These are phyloP conservation scores for Pyrus pyrifolia DNA, from an alignment of 306 rosid species.

Conservation along the genomic window DNA sequence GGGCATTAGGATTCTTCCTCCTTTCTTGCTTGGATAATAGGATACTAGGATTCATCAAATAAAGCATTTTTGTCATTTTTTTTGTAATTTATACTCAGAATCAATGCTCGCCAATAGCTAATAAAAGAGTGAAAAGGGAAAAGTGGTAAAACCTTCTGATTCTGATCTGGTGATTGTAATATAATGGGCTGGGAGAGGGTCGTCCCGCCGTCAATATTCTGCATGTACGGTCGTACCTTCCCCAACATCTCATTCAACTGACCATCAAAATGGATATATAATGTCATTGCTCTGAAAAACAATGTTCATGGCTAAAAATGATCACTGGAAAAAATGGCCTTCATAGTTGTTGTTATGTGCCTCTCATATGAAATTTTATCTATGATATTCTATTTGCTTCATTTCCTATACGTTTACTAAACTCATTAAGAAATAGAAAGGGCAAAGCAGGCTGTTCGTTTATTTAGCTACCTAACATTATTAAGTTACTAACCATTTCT, in stretches of 20 bases:
- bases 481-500: conserved; percentile 57
- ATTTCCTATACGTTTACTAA: not conserved
- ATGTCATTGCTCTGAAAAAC: not conserved
- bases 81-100: not conserved
- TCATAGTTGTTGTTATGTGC: not conserved
- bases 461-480: not conserved
- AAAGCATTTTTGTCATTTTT: not conserved
- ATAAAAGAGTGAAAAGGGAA: not conserved
- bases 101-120: not conserved
- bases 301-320: not conserved
- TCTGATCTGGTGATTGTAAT: conserved; percentile 45
- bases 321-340: not conserved
- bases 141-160: conserved; percentile 43
- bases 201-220: conserved; percentile 32
- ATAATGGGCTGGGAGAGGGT: conserved; percentile 69
- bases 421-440: not conserved
- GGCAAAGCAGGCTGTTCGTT: not conserved
- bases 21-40: not conserved
- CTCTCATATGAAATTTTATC: not conserved
- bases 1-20: not conserved
- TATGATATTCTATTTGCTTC: not conserved
- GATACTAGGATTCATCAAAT: not conserved
- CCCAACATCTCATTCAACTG: conserved; percentile 81
- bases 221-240: conserved; percentile 71
- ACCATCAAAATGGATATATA: conserved; percentile 21